Percentiles rank a stretch among this genome's conserved stretches.
These are phyloP conservation scores for Parmelia sp. DNA, from an alignment of 495 filamentous ascomycete species.

Conservation along the genomic window DNA sequence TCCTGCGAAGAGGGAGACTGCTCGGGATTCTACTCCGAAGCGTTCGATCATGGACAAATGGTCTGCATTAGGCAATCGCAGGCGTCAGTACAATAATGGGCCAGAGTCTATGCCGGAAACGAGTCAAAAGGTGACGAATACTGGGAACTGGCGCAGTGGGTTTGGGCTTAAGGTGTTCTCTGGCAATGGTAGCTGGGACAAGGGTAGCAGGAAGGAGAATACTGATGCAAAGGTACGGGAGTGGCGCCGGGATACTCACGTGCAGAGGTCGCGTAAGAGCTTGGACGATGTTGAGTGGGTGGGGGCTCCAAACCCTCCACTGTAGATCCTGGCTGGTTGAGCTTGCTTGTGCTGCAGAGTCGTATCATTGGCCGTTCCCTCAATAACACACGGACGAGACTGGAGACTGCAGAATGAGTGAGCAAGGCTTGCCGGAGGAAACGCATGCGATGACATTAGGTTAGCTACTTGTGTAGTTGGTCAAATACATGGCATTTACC, in stretches of 20 bases:
- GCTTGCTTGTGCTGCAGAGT: constrained; percentile 3
- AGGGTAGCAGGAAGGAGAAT: constrained; percentile 43
- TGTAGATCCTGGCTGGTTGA: constrained; percentile 31
- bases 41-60: constrained; percentile 66
- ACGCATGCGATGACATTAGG: constrained; percentile 19
- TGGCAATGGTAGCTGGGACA: constrained; percentile 49
- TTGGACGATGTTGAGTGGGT: constrained; percentile 78
- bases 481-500: constrained; percentile 26
- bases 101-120: constrained; percentile 32
- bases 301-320: constrained; percentile 64
- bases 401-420: not conserved
- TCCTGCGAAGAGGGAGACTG: constrained; percentile 20
- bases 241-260: constrained; percentile 56
- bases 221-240: constrained; percentile 39
- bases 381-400: not conserved
- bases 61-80: constrained; percentile 73
- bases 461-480: constrained; percentile 22
- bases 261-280: constrained; percentile 31
- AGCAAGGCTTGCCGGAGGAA: constrained; percentile 10
- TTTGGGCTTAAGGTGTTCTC: constrained; percentile 43
- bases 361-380: not conserved
- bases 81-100: constrained; percentile 56
- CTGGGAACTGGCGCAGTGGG: constrained; percentile 40
- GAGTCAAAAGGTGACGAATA: constrained; percentile 33
- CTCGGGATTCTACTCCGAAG: constrained; percentile 30